Percentiles rank a stretch among this genome's conserved stretches.
Conservation (phyloP, 441 rosid genomes). For the Mallotus japonicus region DNA sequence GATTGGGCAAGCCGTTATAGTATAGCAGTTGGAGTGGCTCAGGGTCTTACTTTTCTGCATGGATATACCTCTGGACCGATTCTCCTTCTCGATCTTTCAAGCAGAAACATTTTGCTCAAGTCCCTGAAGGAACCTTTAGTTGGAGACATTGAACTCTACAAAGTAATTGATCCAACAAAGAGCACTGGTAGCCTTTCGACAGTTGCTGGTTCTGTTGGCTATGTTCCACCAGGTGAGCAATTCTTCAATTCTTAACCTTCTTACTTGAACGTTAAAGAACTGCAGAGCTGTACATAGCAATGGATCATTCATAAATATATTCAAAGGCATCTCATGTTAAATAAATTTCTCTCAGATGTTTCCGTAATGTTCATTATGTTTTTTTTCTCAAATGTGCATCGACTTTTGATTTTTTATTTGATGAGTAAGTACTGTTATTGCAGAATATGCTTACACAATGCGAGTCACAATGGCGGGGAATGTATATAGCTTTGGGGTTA, state of each 20-base stretch:
- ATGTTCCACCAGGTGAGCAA: conserved; percentile 83
- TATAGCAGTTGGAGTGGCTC: conserved; percentile 80
- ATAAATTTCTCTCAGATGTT: no score
- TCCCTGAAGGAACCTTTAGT: conserved; percentile 70
- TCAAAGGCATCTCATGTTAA: neutral
- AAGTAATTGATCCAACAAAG: conserved; percentile 75
- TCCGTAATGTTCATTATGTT: no score
- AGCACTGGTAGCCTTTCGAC: conserved; percentile 81
- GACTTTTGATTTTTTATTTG: neutral
- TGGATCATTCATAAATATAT: neutral
- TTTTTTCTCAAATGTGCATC: neutral
- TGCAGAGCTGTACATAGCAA: neutral
- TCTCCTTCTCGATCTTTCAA: conserved; percentile 78
- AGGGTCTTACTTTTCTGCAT: conserved; percentile 79
- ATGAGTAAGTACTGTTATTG: conserved; percentile 8
- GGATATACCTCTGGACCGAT: conserved; percentile 58
- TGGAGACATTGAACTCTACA: conserved; percentile 84
- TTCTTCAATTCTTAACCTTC: conserved; percentile 2
- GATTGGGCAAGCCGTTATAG: conserved; percentile 90
- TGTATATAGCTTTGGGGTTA: conserved; percentile 75
- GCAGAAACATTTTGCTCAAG: conserved; percentile 66
- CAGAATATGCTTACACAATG: conserved; percentile 97
- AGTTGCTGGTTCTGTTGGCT: conserved; percentile 84
- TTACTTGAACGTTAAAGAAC: neutral
- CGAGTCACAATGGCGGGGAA: conserved; percentile 83